These are phyloP conservation scores for Talaromyces rugulosus DNA, from an alignment of 2,329 filamentous ascomycete species.

Conservation along the genomic window DNA sequence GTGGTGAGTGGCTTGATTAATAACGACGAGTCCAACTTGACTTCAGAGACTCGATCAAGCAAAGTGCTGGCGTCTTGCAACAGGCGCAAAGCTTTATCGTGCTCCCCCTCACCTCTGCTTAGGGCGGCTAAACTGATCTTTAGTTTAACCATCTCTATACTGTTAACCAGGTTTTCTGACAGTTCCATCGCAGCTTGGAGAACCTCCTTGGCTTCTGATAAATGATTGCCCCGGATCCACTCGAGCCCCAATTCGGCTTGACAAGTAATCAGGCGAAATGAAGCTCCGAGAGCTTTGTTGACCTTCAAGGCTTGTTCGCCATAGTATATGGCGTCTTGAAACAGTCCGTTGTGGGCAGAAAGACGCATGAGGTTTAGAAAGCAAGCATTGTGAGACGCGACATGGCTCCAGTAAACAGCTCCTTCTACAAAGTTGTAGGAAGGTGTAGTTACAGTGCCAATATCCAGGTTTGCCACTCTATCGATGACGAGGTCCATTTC, in stretches of 20 bases:
- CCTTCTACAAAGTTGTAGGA: slow-evolving; percentile 49
- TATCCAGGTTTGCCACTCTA: slow-evolving; percentile 35
- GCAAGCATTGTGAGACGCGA: slow-evolving; percentile 67
- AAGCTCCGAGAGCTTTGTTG: slow-evolving; percentile 63
- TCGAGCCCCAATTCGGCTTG: slow-evolving; percentile 45
- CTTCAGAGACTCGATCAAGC: slow-evolving; percentile 39
- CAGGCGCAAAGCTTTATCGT: slow-evolving; percentile 44
- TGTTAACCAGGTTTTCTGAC: slow-evolving; percentile 48
- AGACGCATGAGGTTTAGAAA: slow-evolving; percentile 70
- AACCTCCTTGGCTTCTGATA: slow-evolving; percentile 52
- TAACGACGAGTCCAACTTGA: slow-evolving; percentile 23
- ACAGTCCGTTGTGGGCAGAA: slow-evolving; percentile 79
- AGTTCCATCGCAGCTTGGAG: slow-evolving; percentile 55
- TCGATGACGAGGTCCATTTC: slow-evolving; percentile 35
- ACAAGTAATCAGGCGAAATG: slow-evolving; percentile 48
- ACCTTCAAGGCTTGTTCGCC: slow-evolving; percentile 78
- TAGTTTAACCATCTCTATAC: slow-evolving; percentile 50
- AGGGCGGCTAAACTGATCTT: slow-evolving; percentile 42
- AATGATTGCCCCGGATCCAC: slow-evolving; percentile 47
- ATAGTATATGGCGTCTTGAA: slow-evolving; percentile 83
- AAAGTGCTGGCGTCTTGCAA: slow-evolving; percentile 48
- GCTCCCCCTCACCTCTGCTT: slow-evolving; percentile 44
- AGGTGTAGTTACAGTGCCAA: slow-evolving; percentile 30
- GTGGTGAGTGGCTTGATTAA: slow-evolving; percentile 25
- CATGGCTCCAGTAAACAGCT: slow-evolving; percentile 74